A percentile compares a stretch with the other conserved stretches of the same genome.
Conservation (phyloP, 148 eudicot genomes). For the Rhododendron ferrugineum region DNA sequence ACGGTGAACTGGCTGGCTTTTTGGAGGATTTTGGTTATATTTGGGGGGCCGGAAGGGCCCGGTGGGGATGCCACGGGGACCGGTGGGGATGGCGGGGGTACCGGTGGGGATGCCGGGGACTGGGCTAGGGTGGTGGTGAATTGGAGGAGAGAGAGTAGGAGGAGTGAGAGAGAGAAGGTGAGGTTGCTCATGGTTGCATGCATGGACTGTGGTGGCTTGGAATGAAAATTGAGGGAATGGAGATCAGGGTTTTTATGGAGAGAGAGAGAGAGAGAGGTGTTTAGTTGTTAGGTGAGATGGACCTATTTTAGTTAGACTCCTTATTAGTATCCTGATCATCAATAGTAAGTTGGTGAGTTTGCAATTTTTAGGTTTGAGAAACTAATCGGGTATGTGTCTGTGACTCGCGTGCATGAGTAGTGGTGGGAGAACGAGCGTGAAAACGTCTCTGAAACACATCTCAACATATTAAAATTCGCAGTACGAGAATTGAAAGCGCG, state of each 20-base stretch:
- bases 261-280: background rate
- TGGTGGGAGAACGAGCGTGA: too few relatives aligned
- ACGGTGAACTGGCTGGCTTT: constrained; percentile 77
- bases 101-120: constrained; percentile 49
- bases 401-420: background rate
- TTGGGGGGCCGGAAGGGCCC: constrained; percentile 69
- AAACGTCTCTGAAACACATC: too few relatives aligned
- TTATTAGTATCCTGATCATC: background rate
- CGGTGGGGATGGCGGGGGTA: constrained; percentile 66
- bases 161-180: background rate
- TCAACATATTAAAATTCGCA: too few relatives aligned
- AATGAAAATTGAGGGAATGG: background rate
- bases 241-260: constrained; percentile 11
- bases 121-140: constrained; percentile 34
- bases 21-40: constrained; percentile 61
- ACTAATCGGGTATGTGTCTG: background rate
- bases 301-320: constrained; percentile 13
- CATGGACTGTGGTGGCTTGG: background rate
- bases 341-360: background rate
- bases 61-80: constrained; percentile 45
- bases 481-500: too few relatives aligned
- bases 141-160: constrained; percentile 20
- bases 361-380: background rate
- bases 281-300: constrained; percentile 15
- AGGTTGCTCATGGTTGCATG: background rate